Evolutionary conservation across 768 basidiomycete species (phyloP), one percentile per base, ranked within the genome.

Genomic region (Stropharia rugosoannulata): DNA sequence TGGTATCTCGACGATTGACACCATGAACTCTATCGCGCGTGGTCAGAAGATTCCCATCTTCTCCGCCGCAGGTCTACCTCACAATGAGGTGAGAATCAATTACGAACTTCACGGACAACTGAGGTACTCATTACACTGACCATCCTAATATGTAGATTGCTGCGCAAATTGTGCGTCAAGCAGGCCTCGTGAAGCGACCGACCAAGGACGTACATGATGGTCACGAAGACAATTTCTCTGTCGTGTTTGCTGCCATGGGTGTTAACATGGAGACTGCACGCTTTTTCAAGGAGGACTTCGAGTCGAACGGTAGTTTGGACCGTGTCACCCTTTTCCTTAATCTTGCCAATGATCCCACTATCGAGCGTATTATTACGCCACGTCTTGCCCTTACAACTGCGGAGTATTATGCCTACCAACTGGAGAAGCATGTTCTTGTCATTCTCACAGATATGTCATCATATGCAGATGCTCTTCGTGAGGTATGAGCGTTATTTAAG

Each of bases 1-100:
- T 36, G 97, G 97, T 74, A 98, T 98, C 67, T 99, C 97, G 42
- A 99, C 97, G 22, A 95, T 96, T 68, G 94, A 96, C 70, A 85
- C 85, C 41, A 96, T 96, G 94, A 95, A 99, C 76, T 96, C 96
- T 55, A 99, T 99, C 69, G 97, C 97, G 58, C 94, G 97, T 76
- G 97, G 97, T 11, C 97, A 99, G 75, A 99, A 99, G 84, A 98
- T 99, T 62, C 97, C 97, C 58, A 99, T 99, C 70, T 99, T 99
- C 80, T 98, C 95, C 47, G 97, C 97, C 44, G 94, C 97, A 55
- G 95, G 97, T 81, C 80, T 99, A 46, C 97, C 97, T 40, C 97
- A 99, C 77, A 98, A 99, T 73, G 95, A 98, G 79, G 95, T 93
- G 63, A 47, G 52, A n/a, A 54, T 40, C 55, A 27, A 46, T 59